These are phyloP conservation scores for Didymella pinodella DNA, from an alignment of 2,329 filamentous ascomycete species.

Conservation along the genomic window DNA sequence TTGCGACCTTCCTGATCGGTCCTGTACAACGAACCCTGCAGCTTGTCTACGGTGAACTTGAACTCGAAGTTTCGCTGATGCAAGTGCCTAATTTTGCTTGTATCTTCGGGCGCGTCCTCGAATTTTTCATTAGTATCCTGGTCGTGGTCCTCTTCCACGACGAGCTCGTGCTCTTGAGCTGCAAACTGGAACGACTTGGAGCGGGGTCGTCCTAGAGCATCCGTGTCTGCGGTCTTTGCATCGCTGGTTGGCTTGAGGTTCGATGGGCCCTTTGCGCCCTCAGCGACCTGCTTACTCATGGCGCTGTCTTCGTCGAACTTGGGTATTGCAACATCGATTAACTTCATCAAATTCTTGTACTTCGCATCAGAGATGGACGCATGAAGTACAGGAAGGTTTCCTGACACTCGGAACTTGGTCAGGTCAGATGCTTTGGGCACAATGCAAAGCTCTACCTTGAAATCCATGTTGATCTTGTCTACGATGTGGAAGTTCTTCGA, in stretches of 20 bases:
- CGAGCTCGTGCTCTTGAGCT: slow-evolving; percentile 75
- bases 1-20: slow-evolving; percentile 80
- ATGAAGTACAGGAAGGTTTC: slow-evolving; percentile 89
- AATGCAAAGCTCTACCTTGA: slow-evolving; percentile 94
- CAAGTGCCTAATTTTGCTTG: slow-evolving; percentile 62
- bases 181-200: slow-evolving; percentile 79
- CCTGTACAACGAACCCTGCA: slow-evolving; percentile 90
- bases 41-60: slow-evolving; percentile 92
- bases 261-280: slow-evolving; percentile 46
- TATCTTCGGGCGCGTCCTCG: slow-evolving; percentile 72
- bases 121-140: slow-evolving; percentile 70
- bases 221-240: slow-evolving; percentile 35
- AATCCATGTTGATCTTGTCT: slow-evolving; percentile 96
- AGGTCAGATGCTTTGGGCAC: slow-evolving; percentile 94
- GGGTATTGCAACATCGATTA: slow-evolving; percentile 94
- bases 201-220: slow-evolving; percentile 60
- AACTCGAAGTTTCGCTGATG: slow-evolving; percentile 95
- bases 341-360: slow-evolving; percentile 95
- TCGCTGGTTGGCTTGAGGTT: slow-evolving; percentile 49
- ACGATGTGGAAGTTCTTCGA: slow-evolving; percentile 84
- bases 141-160: slow-evolving; percentile 76
- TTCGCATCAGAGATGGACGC: slow-evolving; percentile 92
- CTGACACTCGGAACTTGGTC: slow-evolving; percentile 89
- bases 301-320: slow-evolving; percentile 68
- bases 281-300: slow-evolving; percentile 48